A percentile compares a stretch with the other conserved stretches of the same genome.
Conservation (phyloP, 768 basidiomycete species). For the Russula dissimulans region DNA sequence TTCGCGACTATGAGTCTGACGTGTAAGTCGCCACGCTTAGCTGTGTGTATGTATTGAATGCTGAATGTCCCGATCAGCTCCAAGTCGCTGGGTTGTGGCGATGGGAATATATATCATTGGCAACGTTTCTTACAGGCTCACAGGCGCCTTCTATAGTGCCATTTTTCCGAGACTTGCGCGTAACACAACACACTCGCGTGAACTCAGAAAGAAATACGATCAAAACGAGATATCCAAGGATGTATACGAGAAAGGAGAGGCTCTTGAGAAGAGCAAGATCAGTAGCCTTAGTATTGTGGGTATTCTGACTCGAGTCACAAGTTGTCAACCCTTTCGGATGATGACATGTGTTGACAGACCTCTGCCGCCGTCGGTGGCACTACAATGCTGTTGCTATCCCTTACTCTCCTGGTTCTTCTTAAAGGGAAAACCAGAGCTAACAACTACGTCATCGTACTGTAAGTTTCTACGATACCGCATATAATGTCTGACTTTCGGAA, state of each 20-base stretch:
- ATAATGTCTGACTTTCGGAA: no score
- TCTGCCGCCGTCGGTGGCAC: conserved; percentile 75
- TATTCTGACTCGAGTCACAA: no score
- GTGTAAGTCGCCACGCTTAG: conserved; percentile 32
- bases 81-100: conserved; percentile 60
- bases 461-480: conserved; percentile 19
- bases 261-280: conserved; percentile 74
- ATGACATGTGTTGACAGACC: conserved; percentile 32
- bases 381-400: conserved; percentile 50
- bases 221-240: conserved; percentile 48
- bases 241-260: conserved; percentile 66
- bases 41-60: not conserved
- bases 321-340: no score
- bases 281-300: conserved; percentile 57
- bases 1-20: conserved; percentile 70
- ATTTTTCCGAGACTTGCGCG: conserved; percentile 73
- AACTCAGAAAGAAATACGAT: conserved; percentile 46
- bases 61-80: conserved; percentile 33
- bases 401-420: conserved; percentile 62
- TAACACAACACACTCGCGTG: conserved; percentile 57
- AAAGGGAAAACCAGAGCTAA: conserved; percentile 50
- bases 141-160: conserved; percentile 73
- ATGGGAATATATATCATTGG: conserved; percentile 77
- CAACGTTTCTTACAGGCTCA: conserved; percentile 71
- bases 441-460: conserved; percentile 69